phyloP scores from a whole-genome alignment of 2,329 filamentous ascomycete species.

The Allantophomopsis lycopodina region DNA sequence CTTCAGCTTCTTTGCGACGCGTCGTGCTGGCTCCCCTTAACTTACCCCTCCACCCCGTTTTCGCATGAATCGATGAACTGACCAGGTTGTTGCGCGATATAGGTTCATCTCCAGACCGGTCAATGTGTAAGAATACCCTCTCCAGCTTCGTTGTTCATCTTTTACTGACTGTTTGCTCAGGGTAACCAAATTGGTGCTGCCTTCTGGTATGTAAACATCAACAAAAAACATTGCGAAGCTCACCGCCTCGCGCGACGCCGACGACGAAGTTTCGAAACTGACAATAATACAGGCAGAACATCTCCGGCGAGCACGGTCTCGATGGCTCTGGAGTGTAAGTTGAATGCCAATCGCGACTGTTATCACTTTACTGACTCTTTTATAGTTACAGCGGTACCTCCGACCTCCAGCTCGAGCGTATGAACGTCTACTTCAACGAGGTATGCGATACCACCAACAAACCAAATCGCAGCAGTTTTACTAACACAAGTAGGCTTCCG shows the following conservation, averaged over 20 bases:
- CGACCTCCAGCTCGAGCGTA: slow-evolving; percentile 97
- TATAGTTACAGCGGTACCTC: slow-evolving; percentile 93
- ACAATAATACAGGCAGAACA: slow-evolving; percentile 51
- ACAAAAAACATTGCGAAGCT: background rate
- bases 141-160: background rate
- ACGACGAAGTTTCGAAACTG: slow-evolving; percentile 18
- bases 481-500: slow-evolving; percentile 53
- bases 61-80: slow-evolving; percentile 36
- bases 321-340: slow-evolving; percentile 93
- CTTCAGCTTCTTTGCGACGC: slow-evolving; percentile 17
- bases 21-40: slow-evolving; percentile 24
- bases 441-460: slow-evolving; percentile 24
- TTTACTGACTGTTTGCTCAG: slow-evolving; percentile 31
- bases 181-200: slow-evolving; percentile 99
- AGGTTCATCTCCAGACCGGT: slow-evolving; percentile 99
- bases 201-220: slow-evolving; percentile 62
- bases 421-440: slow-evolving; percentile 99
- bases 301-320: slow-evolving; percentile 87
- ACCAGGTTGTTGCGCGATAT: slow-evolving; percentile 30
- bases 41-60: slow-evolving; percentile 20
- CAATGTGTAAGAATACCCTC: slow-evolving; percentile 68
- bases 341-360: slow-evolving; percentile 15
- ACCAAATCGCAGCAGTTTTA: slow-evolving; percentile 11
- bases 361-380: slow-evolving; percentile 5
- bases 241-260: slow-evolving; percentile 17